Conservation (phyloP, 202 grass and related monocot genomes). For the Bolboschoenoplectus hybrid region DNA sequence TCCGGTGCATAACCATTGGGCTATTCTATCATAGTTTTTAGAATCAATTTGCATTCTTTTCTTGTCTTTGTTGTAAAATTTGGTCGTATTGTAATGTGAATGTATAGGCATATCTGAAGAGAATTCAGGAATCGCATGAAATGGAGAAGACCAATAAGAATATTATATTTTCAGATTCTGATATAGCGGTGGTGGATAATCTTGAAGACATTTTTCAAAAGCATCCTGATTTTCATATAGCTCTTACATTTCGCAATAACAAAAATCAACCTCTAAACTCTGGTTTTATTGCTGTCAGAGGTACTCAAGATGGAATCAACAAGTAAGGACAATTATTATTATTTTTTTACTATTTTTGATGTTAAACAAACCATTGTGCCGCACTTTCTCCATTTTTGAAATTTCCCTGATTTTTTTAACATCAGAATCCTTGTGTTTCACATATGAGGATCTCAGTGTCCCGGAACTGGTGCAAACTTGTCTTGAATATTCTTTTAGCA, state of each 20-base stretch:
- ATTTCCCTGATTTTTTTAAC: conserved; percentile 6
- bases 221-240: conserved; percentile 75
- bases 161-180: conserved; percentile 87
- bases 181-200: conserved; percentile 78
- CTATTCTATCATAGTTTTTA: not conserved
- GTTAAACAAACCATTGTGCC: not conserved
- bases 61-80: not conserved
- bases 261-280: conserved; percentile 91
- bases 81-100: not conserved
- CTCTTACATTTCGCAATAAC: conserved; percentile 93
- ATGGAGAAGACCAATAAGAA: conserved; percentile 40
- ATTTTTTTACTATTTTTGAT: not conserved
- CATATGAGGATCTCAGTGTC: not conserved
- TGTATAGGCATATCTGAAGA: conserved; percentile 75
- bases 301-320: conserved; percentile 62
- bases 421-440: conserved; percentile 5
- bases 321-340: conserved; percentile 37
- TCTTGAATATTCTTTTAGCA: not conserved
- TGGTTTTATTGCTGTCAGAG: conserved; percentile 88
- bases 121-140: conserved; percentile 54
- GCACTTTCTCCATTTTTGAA: conserved; percentile 8
- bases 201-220: conserved; percentile 76
- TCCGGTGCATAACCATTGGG: conserved; percentile 29
- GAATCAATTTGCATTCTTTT: conserved; percentile 18
- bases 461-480: not conserved